Evolutionary conservation across 1,284 basidiomycete species (phyloP).

Genomic region (Pterula multifida): DNA sequence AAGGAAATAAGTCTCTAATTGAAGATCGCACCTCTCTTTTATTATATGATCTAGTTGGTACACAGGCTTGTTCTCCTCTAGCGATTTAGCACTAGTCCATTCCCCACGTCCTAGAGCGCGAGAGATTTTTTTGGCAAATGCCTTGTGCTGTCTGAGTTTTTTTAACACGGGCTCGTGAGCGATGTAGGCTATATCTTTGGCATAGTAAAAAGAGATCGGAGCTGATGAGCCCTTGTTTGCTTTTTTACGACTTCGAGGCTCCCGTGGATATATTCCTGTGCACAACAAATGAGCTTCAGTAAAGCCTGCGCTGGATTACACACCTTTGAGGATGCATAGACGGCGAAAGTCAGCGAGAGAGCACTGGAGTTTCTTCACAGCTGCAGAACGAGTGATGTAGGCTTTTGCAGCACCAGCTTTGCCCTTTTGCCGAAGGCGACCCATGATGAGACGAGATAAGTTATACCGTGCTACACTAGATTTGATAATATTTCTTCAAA

Average conservation of each 20-base stretch:
- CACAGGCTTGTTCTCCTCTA: conserved; percentile 87
- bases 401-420: conserved; percentile 92
- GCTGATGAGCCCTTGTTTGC: conserved; percentile 98
- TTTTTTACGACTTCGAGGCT: conserved; percentile 85
- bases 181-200: conserved; percentile 96
- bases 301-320: conserved; percentile 12
- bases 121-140: conserved; percentile 95
- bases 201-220: conserved; percentile 96
- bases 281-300: conserved; percentile 7
- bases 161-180: conserved; percentile 95
- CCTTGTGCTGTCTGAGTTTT: conserved; percentile 95
- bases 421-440: conserved; percentile 81
- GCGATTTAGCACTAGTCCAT: conserved; percentile 89
- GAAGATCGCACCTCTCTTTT: conserved; percentile 70
- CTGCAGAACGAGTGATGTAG: conserved; percentile 85
- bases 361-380: conserved; percentile 89
- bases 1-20: conserved; percentile 2
- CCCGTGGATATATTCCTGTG: conserved; percentile 94
- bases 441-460: conserved; percentile 45
- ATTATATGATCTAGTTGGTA: conserved; percentile 93
- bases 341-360: conserved; percentile 95
- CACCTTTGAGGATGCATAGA: conserved; percentile 96
- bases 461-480: no score
- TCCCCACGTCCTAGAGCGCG: conserved; percentile 89
- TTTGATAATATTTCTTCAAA: conserved; percentile 5